Evolutionary conservation across 192 early-diverging fungal genomes (phyloP).

Genomic region (Backusella liffmaniae): DNA sequence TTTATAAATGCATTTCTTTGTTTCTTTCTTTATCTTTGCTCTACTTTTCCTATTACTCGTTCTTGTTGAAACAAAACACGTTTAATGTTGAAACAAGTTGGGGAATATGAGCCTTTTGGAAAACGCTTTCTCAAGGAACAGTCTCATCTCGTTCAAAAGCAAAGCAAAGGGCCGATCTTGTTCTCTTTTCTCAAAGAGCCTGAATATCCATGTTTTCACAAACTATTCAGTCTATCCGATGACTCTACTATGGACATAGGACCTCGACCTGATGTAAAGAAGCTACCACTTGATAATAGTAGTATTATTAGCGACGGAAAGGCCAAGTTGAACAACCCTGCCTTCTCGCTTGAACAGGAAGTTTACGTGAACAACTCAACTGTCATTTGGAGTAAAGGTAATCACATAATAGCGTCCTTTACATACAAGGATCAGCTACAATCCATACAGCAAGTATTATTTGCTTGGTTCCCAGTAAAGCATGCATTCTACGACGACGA

Average conservation of each 20-base stretch:
- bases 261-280: not conserved
- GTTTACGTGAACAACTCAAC: slow-evolving; percentile 3
- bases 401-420: not conserved
- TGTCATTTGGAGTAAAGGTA: slow-evolving; percentile 11
- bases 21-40: not conserved
- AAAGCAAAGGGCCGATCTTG: too few relatives aligned
- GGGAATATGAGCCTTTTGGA: slow-evolving; percentile 9
- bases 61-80: not conserved
- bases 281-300: not conserved
- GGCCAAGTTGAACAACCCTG: not conserved
- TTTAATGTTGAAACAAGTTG: slow-evolving; percentile 1
- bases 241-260: not conserved
- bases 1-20: not conserved
- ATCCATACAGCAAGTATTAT: slow-evolving; percentile 6
- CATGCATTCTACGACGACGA: not conserved
- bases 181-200: not conserved
- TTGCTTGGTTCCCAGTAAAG: slow-evolving; percentile 11
- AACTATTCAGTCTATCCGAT: not conserved
- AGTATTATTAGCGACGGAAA: not conserved
- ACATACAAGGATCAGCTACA: not conserved
- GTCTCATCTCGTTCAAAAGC: not conserved
- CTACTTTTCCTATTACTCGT: not conserved
- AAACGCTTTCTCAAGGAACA: not conserved
- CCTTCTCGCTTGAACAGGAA: not conserved
- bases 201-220: not conserved